Evolutionary conservation across 2,329 filamentous ascomycete genomes (phyloP).

Genomic region (Rachicladosporium sp.): DNA sequence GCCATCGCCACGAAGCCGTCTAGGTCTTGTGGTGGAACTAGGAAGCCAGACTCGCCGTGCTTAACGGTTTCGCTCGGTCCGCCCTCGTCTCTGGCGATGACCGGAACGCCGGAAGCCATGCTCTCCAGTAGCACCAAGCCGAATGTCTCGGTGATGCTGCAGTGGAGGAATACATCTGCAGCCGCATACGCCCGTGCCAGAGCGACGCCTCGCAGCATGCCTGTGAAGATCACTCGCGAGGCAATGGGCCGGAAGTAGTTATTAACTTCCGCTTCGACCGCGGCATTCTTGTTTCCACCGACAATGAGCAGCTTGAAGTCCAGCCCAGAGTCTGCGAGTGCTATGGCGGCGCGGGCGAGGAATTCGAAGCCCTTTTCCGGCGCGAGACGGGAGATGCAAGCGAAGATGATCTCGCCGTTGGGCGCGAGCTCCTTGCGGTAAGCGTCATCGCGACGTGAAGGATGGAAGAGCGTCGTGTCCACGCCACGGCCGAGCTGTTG

Average conservation of each 20-base stretch:
- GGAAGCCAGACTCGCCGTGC: slow-evolving; percentile 47
- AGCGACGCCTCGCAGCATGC: slow-evolving; percentile 48
- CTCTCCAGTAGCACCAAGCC: slow-evolving; percentile 58
- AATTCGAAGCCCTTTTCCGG: slow-evolving; percentile 63
- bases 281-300: slow-evolving; percentile 53
- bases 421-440: slow-evolving; percentile 46
- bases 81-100: slow-evolving; percentile 56
- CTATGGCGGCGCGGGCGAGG: slow-evolving; percentile 43
- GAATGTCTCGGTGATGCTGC: slow-evolving; percentile 60
- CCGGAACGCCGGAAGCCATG: slow-evolving; percentile 58
- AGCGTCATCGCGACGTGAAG: slow-evolving; percentile 37
- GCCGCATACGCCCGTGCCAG: slow-evolving; percentile 56
- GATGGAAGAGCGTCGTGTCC: slow-evolving; percentile 50
- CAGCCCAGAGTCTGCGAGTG: slow-evolving; percentile 43
- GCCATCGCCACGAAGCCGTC: slow-evolving; percentile 46
- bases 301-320: slow-evolving; percentile 55
- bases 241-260: slow-evolving; percentile 44
- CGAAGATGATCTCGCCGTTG: slow-evolving; percentile 50
- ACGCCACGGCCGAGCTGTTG: slow-evolving; percentile 53
- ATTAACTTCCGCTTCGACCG: slow-evolving; percentile 50
- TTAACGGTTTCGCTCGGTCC: slow-evolving; percentile 56
- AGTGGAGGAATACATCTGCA: slow-evolving; percentile 59
- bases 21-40: slow-evolving; percentile 48
- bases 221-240: slow-evolving; percentile 52
- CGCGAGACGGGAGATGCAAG: slow-evolving; percentile 54